These are phyloP conservation scores for Gremmenia infestans DNA, from an alignment of 2,329 filamentous ascomycete species.

Conservation along the genomic window DNA sequence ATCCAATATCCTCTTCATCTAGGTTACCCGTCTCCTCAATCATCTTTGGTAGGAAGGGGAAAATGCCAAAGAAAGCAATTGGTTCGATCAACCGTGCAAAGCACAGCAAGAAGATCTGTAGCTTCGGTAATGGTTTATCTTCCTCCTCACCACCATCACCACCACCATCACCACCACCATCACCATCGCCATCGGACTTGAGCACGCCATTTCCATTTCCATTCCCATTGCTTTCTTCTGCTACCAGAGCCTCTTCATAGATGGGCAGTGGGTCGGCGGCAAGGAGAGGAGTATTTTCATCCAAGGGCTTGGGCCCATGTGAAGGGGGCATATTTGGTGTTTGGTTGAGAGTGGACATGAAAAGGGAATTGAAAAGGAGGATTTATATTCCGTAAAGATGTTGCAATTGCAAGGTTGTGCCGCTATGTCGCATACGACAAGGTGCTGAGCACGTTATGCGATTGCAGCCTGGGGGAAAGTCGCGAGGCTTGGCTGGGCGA, in stretches of 20 bases:
- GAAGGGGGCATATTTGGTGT: too few relatives aligned
- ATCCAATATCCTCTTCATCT: slow-evolving; percentile 63
- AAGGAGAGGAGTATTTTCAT: slow-evolving; percentile 20
- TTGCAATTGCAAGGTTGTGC: too few relatives aligned
- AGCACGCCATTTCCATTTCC: neutral
- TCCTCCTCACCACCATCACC: slow-evolving; percentile 28
- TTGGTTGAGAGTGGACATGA: too few relatives aligned
- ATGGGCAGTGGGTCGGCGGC: slow-evolving; percentile 1
- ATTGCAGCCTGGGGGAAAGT: too few relatives aligned
- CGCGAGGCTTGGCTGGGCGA: too few relatives aligned
- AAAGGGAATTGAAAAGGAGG: too few relatives aligned
- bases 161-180: slow-evolving; percentile 3
- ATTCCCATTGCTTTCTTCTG: neutral
- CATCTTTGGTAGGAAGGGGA: slow-evolving; percentile 78
- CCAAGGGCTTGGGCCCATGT: neutral
- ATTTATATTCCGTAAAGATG: too few relatives aligned
- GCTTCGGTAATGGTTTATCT: slow-evolving; percentile 48
- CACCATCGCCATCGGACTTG: neutral
- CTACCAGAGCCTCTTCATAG: slow-evolving; percentile 7
- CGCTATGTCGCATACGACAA: too few relatives aligned
- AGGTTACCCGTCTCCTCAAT: slow-evolving; percentile 61
- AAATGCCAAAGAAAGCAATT: slow-evolving; percentile 78
- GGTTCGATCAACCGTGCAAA: slow-evolving; percentile 69
- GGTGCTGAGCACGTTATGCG: too few relatives aligned
- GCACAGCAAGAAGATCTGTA: slow-evolving; percentile 70